phyloP scores from a whole-genome alignment of 441 rosid genomes.

The Populus hybrid region DNA sequence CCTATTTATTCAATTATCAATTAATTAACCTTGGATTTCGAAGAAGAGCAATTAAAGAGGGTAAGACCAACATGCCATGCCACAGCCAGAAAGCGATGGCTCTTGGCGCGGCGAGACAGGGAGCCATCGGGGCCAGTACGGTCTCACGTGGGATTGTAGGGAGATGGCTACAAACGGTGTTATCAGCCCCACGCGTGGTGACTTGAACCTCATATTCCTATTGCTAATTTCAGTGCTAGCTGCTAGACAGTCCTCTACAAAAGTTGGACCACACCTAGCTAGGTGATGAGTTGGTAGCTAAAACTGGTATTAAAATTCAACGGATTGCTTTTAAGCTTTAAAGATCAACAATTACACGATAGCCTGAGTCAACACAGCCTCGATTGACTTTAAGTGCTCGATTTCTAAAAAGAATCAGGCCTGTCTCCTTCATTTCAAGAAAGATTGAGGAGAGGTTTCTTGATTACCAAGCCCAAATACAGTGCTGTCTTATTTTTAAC shows the following conservation, averaged over 20 bases:
- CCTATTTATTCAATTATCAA: neutral
- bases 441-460: neutral
- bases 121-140: constrained; percentile 16
- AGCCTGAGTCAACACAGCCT: neutral
- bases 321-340: neutral
- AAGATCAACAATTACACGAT: neutral
- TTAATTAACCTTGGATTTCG: neutral
- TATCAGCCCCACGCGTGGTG: constrained; percentile 24
- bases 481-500: no score
- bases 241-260: neutral
- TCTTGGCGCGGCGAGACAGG: constrained; percentile 15
- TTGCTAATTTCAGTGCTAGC: neutral
- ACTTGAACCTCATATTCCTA: neutral
- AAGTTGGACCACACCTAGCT: neutral
- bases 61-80: constrained; percentile 47
- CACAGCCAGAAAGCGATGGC: constrained; percentile 31
- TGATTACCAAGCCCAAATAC: neutral
- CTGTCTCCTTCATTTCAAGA: constrained; percentile 3
- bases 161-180: constrained; percentile 24
- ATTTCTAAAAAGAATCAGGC: neutral
- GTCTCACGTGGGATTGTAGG: constrained; percentile 42
- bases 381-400: neutral
- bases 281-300: neutral
- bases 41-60: neutral
- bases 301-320: neutral